phyloP scores from a whole-genome alignment of 2,329 filamentous ascomycete species.

The Tolypocladium capitatum region DNA sequence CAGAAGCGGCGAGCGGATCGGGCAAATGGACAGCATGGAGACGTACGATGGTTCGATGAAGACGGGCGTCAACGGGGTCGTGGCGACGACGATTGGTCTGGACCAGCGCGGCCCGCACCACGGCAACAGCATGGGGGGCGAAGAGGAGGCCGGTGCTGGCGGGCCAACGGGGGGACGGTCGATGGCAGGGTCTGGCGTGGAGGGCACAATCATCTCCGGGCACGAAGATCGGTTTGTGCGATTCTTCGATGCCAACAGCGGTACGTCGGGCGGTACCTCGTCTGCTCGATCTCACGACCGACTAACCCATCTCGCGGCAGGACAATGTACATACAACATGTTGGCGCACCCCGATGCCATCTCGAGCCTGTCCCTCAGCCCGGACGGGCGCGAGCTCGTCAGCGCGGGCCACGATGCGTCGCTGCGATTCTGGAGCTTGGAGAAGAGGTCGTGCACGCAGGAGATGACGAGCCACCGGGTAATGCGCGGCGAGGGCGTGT shows the following conservation, averaged over 20 bases:
- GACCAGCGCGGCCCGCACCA: constrained; percentile 50
- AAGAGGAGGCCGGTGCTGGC: constrained; percentile 53
- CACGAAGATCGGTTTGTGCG: constrained; percentile 93
- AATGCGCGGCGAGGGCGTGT: constrained; percentile 94
- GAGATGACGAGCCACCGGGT: constrained; percentile 87
- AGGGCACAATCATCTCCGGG: constrained; percentile 89
- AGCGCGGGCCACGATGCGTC: constrained; percentile 93
- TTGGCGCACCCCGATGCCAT: constrained; percentile 90
- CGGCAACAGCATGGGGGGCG: constrained; percentile 49
- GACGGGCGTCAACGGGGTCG: constrained; percentile 81
- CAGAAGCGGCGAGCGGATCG: constrained; percentile 77
- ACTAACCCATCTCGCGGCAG: constrained; percentile 31
- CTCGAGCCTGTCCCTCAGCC: constrained; percentile 79
- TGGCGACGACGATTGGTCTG: constrained; percentile 71
- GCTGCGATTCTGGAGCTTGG: constrained; percentile 91
- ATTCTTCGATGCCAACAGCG: constrained; percentile 97
- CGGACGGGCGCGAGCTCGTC: constrained; percentile 86
- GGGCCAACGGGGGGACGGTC: constrained; percentile 62
- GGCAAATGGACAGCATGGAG: constrained; percentile 84
- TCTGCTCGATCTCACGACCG: not conserved
- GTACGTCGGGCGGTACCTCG: constrained; percentile 44
- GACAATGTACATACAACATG: constrained; percentile 99
- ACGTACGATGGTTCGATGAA: constrained; percentile 75
- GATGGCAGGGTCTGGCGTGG: constrained; percentile 62
- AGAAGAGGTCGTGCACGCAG: constrained; percentile 89